Evolutionary conservation across 257 asterid species (phyloP), one percentile per base, ranked within the genome.

Genomic region (Plantago elongata): DNA sequence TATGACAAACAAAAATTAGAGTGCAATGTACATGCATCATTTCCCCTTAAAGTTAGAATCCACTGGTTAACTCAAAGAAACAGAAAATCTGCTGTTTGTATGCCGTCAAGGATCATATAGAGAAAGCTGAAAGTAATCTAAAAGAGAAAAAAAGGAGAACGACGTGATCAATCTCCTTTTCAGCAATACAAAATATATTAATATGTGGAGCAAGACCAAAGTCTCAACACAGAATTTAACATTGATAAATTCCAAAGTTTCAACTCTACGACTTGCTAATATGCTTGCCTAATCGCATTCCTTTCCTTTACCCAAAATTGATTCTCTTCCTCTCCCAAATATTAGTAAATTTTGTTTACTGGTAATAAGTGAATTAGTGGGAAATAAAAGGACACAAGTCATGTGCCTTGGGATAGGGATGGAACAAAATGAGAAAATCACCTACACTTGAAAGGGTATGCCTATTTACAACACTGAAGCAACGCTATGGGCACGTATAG

Each of bases 21-120:
- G 37, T 9, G 11, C 38, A 52, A 52, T 62, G 45, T 45, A 30
- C 13, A 64, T n/a, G 45, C 66, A 64, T 38, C 47, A 45, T 64
- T 22, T 38, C 40, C 13, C 47, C 58, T 9, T 34, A 4, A 12
- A 46, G 44, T 7, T 13, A 63, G 50, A 40, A 49, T 52, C 37
- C n/a, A 11, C 11, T 9, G 12, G 38, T 52, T 13, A 17, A 14
- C 22, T 52, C 27, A 43, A 22, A 13, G 49, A 22, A 43, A 60
- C 13, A 18, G 38, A 30, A 22, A 9, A 52, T 52, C 27, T 18
- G 40, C 5, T 34, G 40, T 10, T 44, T 17, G 27, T 22, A 22
- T 15, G 13, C 55, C 54, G 18, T 13, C 42, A 60, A 15, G 44
- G 64, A 13, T 27, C 51, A 45, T 7, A 9, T 18, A 17, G 2